phyloP scores from a whole-genome alignment of 2,329 filamentous ascomycete genomes.

The Alternaria brassicicola region DNA sequence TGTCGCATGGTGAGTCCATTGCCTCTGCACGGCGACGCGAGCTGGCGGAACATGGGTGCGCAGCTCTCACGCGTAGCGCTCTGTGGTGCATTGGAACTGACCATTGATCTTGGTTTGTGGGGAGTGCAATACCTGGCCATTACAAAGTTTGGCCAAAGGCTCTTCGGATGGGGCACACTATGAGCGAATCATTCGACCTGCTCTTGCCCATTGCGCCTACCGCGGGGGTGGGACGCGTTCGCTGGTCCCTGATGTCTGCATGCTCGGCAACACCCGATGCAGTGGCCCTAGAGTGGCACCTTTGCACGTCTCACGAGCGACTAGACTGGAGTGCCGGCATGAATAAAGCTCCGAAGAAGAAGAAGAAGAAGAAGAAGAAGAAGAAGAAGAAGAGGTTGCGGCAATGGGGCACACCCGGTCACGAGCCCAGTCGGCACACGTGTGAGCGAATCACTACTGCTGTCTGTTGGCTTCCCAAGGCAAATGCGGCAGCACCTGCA shows the following conservation, averaged over 20 bases:
- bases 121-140: conserved; percentile 41
- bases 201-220: background rate
- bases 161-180: conserved; percentile 46
- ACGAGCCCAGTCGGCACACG: background rate
- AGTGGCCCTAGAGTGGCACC: conserved; percentile 15
- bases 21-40: conserved; percentile 14
- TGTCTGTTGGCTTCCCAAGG: background rate
- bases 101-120: conserved; percentile 45
- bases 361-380: too few species aligned
- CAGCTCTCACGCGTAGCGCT: conserved; percentile 42
- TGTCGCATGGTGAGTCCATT: conserved; percentile 17
- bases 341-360: conserved; percentile 7
- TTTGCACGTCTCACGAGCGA: conserved; percentile 12
- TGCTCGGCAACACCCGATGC: conserved; percentile 13
- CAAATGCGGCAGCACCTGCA: conserved; percentile 7
- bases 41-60: conserved; percentile 26
- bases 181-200: conserved; percentile 21
- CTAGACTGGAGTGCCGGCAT: conserved; percentile 11
- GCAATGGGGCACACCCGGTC: background rate
- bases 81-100: conserved; percentile 40
- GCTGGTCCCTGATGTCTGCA: background rate
- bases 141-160: conserved; percentile 34
- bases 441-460: background rate
- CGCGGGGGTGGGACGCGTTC: background rate
- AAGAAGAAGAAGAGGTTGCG: background rate